Evolutionary conservation across 768 basidiomycete species (phyloP).

Genomic region (Mrakia blollopis): DNA sequence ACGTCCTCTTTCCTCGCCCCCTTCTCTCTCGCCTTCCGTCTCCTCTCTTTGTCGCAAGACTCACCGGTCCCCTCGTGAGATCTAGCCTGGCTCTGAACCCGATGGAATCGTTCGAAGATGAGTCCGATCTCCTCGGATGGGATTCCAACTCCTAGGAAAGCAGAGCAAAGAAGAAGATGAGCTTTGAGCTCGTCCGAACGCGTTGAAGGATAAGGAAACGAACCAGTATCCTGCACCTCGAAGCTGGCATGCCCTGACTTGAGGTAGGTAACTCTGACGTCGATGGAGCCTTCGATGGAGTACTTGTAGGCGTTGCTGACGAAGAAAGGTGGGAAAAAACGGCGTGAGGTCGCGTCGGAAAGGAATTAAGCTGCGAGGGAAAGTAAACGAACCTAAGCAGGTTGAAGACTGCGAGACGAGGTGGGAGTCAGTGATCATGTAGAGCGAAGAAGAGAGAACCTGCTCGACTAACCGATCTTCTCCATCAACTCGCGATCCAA

Average conservation of each 20-base stretch:
- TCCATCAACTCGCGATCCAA: constrained; percentile 8
- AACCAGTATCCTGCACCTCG: background rate
- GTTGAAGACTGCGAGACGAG: background rate
- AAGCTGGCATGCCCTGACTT: background rate
- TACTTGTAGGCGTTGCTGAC: constrained; percentile 7
- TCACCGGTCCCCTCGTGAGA: constrained; percentile 18
- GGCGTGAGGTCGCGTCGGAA: background rate
- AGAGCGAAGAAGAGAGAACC: too few species aligned
- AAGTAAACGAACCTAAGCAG: background rate
- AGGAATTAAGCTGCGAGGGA: too few species aligned
- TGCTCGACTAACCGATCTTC: background rate
- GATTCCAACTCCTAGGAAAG: constrained; percentile 2
- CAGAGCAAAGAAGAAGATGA: background rate
- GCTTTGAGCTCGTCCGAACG: background rate
- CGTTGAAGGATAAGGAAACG: background rate
- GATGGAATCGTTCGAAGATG: constrained; percentile 20
- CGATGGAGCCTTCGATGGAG: background rate
- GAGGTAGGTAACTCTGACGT: background rate
- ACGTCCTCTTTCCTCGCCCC: too few species aligned
- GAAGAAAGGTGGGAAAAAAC: background rate
- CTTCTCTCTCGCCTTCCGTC: too few species aligned
- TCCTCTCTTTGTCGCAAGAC: background rate
- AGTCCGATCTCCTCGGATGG: background rate
- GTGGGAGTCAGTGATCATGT: too few species aligned
- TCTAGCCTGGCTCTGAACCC: constrained; percentile 1